Evolutionary conservation across 179 eudicot species (phyloP), one percentile per base, ranked within the genome.

Genomic region (Heliamphora pulchella): DNA sequence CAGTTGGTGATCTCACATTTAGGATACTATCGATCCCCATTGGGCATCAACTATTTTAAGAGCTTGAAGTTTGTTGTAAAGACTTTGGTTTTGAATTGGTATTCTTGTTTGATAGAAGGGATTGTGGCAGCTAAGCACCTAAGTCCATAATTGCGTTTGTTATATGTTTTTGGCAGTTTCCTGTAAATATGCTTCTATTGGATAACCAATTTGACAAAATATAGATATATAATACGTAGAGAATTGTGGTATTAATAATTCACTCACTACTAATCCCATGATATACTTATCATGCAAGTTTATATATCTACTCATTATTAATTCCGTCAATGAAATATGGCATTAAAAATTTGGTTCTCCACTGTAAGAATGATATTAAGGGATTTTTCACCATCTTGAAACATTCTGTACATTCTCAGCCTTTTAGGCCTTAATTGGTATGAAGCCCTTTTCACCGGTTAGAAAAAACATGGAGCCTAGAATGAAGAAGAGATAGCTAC

Each of bases 401-500:
- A 65, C 39, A 14, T 65, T 65, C 46, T n/a, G n/a, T 62, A 62
- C 39, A 3, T 62, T n/a, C 7, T 62, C 9, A 43, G 1, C n/a
- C 18, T n/a, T 8, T 59, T 61, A 17, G 7, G 41, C 10, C 15
- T 57, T 41, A 39, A 7, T 50, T 54, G 3, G 18, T 41, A 48
- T 43, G 68, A n/a, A 31, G 22, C 53, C 47, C 31, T 31, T 50
- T 15, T 22, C 72, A 47, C 18, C 14, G 2, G 48, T 58, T 80
- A 39, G 78, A 81, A 44, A 14, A 15, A 18, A 2, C 18, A 31
- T 74, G 83, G 86, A 84, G 83, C 77, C 63, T 82, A 80, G 77
- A 86, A 84, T 86, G 86, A 82, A 84, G 86, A 66, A 81, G 83
- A 80, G 74, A 71, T 80, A 74, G 81, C 80, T n/a, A 73, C 73